Evolutionary conservation across 2,329 filamentous ascomycete species (phyloP).

Genomic region (Penicillium fuscoglaucum): DNA sequence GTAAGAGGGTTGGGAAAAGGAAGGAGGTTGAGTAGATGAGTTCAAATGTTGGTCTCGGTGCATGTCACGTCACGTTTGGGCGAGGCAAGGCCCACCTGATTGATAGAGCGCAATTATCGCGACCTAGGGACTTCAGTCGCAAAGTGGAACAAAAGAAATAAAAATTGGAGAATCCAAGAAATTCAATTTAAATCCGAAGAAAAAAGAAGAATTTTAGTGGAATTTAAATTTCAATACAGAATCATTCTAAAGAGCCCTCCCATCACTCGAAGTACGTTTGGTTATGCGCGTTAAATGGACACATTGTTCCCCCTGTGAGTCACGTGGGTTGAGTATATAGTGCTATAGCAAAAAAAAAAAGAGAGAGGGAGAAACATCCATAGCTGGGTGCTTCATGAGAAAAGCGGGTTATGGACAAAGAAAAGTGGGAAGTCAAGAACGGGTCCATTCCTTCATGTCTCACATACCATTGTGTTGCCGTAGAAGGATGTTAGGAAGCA

Average conservation of each 20-base stretch:
- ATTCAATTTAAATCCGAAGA: not conserved
- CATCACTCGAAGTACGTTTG: not conserved
- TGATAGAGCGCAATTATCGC: conserved; percentile 16
- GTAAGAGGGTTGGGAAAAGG: not conserved
- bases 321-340: not conserved
- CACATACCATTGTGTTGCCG: not conserved
- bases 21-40: conserved; percentile 9
- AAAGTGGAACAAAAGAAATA: not conserved
- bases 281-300: not conserved
- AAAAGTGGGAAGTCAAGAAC: not conserved
- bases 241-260: not conserved
- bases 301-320: not conserved
- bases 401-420: not conserved
- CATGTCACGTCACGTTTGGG: conserved; percentile 26
- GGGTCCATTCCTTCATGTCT: not conserved
- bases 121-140: not conserved
- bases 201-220: not conserved
- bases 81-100: conserved; percentile 19
- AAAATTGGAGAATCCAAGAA: no score
- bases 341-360: no score
- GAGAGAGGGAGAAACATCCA: no score
- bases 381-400: no score
- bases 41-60: conserved; percentile 6
- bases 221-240: not conserved
- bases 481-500: not conserved